Base-by-base conservation (phyloP, 2,329 filamentous ascomycete species). In the Fusarium redolens region DNA sequence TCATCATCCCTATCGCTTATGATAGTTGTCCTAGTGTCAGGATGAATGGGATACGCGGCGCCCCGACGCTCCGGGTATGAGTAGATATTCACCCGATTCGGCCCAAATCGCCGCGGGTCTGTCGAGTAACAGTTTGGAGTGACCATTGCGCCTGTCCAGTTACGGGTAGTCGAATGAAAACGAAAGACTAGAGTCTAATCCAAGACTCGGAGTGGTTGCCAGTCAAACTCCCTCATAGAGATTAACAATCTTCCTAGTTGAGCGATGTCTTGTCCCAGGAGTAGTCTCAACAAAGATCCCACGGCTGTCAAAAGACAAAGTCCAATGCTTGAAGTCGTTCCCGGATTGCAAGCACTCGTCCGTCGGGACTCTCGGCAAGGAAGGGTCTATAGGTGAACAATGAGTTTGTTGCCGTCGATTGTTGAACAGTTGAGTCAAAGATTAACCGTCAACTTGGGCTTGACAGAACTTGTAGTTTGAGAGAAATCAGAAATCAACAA, bases 1-100 rank as follows among this genome's bases (percentile, higher is more conserved):
- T 87, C 84, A 3, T 83, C 79, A 28, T 75, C 72, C 44, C 71
- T 69, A 30, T 76, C 75, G 43, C 50, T 69, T 83, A 86, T 85
- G 47, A 65, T 41, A 18, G 64, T 50, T 20, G 62, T 69, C 30
- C 74, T 72, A 3, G 64, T 48, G n/a, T 78, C 70, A 8, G 66
- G 64, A n/a, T 76, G 73, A 12, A 66, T 47, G 17, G 67, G 62
- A 51, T 72, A 78, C 5, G 63, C 61, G n/a, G 47, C 17, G 4
- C 41, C 54, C n/a, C 77, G 71, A 15, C 76, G 76, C 20, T 76
- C 77, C 13, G 70, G 62, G 22, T 75, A 65, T 12, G 77, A 62
- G 44, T 77, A 77, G 54, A 64, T 44, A 8, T 48, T 61, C 45
- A 67, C 52, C 28, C 77, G 67, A 33, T 22, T 63, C 25, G 35